phyloP scores from a whole-genome alignment of 495 filamentous ascomycete species.

The Neurospora cerealis region DNA sequence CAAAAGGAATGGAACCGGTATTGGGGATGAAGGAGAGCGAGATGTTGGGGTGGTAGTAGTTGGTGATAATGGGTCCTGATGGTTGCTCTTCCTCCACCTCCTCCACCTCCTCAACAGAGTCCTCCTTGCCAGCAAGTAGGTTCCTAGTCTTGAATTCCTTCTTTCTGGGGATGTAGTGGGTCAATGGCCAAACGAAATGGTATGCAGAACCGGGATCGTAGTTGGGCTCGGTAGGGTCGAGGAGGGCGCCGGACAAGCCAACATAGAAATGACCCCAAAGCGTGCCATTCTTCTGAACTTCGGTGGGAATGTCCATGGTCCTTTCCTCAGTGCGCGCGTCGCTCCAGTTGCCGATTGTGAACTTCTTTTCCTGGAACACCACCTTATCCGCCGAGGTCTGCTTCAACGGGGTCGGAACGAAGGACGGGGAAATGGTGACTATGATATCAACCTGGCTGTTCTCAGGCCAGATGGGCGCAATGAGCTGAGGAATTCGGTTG shows the following conservation, averaged over 20 bases:
- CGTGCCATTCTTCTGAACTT: constrained; percentile 85
- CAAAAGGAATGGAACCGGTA: constrained; percentile 54
- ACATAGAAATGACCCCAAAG: constrained; percentile 92
- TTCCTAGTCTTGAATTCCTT: constrained; percentile 87
- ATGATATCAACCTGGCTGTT: constrained; percentile 72
- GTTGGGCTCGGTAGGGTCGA: constrained; percentile 62
- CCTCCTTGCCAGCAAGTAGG: constrained; percentile 53
- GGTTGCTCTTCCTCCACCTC: constrained; percentile 39
- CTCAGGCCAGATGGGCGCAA: constrained; percentile 80
- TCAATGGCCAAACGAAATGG: constrained; percentile 77
- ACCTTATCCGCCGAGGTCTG: constrained; percentile 44
- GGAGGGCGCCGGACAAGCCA: constrained; percentile 55
- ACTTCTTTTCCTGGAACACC: constrained; percentile 70
- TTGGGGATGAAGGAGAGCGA: constrained; percentile 83
- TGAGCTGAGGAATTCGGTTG: constrained; percentile 60
- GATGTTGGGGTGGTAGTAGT: constrained; percentile 93
- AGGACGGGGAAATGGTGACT: constrained; percentile 71
- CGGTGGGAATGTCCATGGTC: constrained; percentile 63
- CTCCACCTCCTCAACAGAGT: constrained; percentile 33
- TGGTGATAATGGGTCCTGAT: constrained; percentile 57
- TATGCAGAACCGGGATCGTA: constrained; percentile 69
- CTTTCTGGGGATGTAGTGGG: constrained; percentile 84
- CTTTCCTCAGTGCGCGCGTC: constrained; percentile 72
- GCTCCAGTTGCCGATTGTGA: constrained; percentile 68
- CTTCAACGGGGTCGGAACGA: constrained; percentile 57